Evolutionary conservation across 2,329 filamentous ascomycete species (phyloP).

Genomic region (Talaromyces verruculosus): DNA sequence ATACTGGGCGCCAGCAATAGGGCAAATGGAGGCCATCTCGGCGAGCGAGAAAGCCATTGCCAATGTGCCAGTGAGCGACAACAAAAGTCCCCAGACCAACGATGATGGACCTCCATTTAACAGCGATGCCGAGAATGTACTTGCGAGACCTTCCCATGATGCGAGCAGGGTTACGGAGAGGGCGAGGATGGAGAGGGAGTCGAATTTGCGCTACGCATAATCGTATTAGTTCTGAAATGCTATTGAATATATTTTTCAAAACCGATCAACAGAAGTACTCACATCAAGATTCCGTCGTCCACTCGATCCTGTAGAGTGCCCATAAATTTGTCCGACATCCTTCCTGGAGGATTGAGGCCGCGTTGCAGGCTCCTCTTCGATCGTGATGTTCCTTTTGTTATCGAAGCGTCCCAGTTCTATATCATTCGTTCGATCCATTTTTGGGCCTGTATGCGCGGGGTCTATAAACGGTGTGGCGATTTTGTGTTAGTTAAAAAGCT

Average conservation of each 20-base stretch:
- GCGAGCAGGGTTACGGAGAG: slow-evolving; percentile 41
- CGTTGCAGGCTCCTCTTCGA: background rate
- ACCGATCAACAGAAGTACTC: slow-evolving; percentile 13
- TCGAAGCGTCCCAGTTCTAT: slow-evolving; percentile 17
- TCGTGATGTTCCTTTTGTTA: slow-evolving; percentile 10
- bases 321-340: slow-evolving; percentile 17
- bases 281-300: slow-evolving; percentile 28
- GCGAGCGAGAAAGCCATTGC: slow-evolving; percentile 38
- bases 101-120: slow-evolving; percentile 37
- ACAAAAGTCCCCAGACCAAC: slow-evolving; percentile 37
- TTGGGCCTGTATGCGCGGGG: background rate
- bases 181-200: slow-evolving; percentile 38
- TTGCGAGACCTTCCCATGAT: slow-evolving; percentile 39
- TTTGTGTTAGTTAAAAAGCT: background rate
- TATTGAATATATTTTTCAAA: background rate
- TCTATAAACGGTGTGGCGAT: background rate
- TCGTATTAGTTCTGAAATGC: background rate
- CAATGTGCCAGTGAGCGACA: slow-evolving; percentile 36
- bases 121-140: slow-evolving; percentile 28
- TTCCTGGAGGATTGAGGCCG: background rate
- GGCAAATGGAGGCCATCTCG: slow-evolving; percentile 41
- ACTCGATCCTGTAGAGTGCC: slow-evolving; percentile 26
- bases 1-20: slow-evolving; percentile 39
- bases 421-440: slow-evolving; percentile 13
- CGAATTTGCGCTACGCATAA: slow-evolving; percentile 27